These are phyloP conservation scores for Chaetomium tenue DNA, from an alignment of 495 filamentous ascomycete species.

Conservation along the genomic window DNA sequence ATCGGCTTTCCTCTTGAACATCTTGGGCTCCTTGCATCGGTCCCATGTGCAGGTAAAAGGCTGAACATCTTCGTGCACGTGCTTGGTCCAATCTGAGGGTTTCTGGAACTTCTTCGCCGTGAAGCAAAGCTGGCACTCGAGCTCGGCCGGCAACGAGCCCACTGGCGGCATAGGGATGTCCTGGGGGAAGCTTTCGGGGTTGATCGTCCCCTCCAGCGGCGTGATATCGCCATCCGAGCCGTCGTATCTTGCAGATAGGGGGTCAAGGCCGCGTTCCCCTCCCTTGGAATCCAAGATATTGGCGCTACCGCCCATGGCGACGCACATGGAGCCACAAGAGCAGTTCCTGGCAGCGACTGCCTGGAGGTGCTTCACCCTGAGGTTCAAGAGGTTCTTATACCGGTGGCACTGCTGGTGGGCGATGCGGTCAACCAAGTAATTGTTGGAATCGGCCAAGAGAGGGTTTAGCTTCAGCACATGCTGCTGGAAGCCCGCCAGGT, in stretches of 20 bases:
- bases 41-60: slow-evolving; percentile 94
- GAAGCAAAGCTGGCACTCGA: slow-evolving; percentile 92
- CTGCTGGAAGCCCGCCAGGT: slow-evolving; percentile 69
- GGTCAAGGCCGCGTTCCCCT: slow-evolving; percentile 40
- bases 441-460: slow-evolving; percentile 40
- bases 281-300: slow-evolving; percentile 45
- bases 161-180: slow-evolving; percentile 85
- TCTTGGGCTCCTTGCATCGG: slow-evolving; percentile 81
- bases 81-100: slow-evolving; percentile 97
- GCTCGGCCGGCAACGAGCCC: slow-evolving; percentile 74
- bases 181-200: slow-evolving; percentile 65
- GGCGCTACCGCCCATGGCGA: slow-evolving; percentile 58
- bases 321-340: slow-evolving; percentile 59
- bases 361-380: slow-evolving; percentile 67
- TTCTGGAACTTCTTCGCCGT: slow-evolving; percentile 87
- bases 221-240: slow-evolving; percentile 64
- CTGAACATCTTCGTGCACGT: slow-evolving; percentile 92
- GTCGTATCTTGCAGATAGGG: slow-evolving; percentile 47
- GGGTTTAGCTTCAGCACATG: slow-evolving; percentile 76
- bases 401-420: slow-evolving; percentile 74
- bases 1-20: slow-evolving; percentile 95
- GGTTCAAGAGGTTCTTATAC: slow-evolving; percentile 74
- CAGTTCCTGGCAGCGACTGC: slow-evolving; percentile 57
- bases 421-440: slow-evolving; percentile 76
- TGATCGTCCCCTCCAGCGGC: slow-evolving; percentile 63